phyloP scores from a whole-genome alignment of 768 basidiomycete species.

The Phallus indusiatus region DNA sequence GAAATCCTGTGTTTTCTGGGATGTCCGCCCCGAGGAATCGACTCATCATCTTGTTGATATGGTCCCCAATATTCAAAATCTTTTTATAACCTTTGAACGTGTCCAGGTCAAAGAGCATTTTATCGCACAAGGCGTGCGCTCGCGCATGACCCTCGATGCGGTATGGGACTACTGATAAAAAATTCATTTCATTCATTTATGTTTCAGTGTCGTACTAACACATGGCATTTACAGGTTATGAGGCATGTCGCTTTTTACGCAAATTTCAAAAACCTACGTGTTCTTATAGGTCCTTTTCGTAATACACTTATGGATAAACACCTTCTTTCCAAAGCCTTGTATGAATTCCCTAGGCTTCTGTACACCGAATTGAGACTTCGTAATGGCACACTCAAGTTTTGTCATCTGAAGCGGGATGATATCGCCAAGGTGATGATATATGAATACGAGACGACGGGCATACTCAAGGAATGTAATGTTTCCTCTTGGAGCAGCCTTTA shows the following conservation, averaged over 20 bases:
- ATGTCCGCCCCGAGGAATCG: background rate
- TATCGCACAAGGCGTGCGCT: too few relatives aligned
- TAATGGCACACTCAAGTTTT: background rate
- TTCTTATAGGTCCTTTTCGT: background rate
- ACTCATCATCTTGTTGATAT: background rate
- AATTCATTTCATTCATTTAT: too few relatives aligned
- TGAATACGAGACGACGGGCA: background rate
- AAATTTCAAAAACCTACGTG: background rate
- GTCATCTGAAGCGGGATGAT: background rate
- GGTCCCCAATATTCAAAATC: background rate
- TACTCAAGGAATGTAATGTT: background rate
- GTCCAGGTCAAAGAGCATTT: too few relatives aligned
- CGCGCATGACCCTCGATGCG: too few relatives aligned
- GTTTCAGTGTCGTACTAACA: too few relatives aligned
- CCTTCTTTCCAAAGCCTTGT: background rate
- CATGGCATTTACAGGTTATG: too few relatives aligned
- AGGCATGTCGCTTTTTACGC: background rate
- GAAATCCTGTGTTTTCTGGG: background rate
- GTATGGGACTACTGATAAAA: too few relatives aligned
- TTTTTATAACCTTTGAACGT: background rate
- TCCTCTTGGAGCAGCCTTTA: background rate
- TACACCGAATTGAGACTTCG: background rate
- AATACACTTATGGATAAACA: background rate
- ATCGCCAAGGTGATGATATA: background rate
- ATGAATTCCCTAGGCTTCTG: background rate